phyloP scores from a whole-genome alignment of 1,284 basidiomycete genomes.

The Tilletia walkeri region DNA sequence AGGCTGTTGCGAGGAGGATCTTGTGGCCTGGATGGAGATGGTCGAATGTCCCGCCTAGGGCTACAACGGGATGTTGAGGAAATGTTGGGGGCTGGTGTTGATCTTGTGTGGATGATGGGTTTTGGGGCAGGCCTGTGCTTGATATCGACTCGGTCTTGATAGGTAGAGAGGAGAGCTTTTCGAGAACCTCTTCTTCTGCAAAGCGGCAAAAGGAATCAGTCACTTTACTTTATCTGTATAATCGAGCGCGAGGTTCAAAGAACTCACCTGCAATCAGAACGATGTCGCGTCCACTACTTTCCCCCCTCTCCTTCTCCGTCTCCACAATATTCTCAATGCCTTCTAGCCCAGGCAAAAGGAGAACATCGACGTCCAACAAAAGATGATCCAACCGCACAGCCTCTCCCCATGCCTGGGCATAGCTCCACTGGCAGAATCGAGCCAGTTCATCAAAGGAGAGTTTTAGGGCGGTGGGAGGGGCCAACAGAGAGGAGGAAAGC shows the following conservation, averaged over 20 bases:
- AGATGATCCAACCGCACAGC: constrained; percentile 35
- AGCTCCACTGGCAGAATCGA: constrained; percentile 43
- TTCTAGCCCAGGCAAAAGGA: constrained; percentile 27
- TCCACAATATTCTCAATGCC: not conserved
- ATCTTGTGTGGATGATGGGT: not conserved
- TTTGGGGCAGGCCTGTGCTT: not conserved
- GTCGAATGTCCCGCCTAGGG: constrained; percentile 83
- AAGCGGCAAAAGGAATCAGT: too few species aligned
- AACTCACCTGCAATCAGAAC: not conserved
- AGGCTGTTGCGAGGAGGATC: constrained; percentile 86
- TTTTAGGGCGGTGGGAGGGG: not conserved
- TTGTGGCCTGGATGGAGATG: constrained; percentile 97
- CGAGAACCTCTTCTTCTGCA: too few species aligned
- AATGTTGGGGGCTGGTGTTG: constrained; percentile 16
- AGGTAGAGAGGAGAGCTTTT: too few species aligned
- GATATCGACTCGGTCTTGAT: not conserved
- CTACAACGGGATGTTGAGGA: constrained; percentile 36
- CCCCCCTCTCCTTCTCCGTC: not conserved
- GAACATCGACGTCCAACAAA: constrained; percentile 41
- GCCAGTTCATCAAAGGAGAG: constrained; percentile 37
- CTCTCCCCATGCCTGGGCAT: constrained; percentile 45
- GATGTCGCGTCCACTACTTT: not conserved
- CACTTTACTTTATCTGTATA: too few species aligned
- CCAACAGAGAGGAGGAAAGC: not conserved
- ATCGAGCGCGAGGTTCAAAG: not conserved